Conservation (phyloP, 805 yeast genomes). For the Diddensiella santjacobensis region DNA sequence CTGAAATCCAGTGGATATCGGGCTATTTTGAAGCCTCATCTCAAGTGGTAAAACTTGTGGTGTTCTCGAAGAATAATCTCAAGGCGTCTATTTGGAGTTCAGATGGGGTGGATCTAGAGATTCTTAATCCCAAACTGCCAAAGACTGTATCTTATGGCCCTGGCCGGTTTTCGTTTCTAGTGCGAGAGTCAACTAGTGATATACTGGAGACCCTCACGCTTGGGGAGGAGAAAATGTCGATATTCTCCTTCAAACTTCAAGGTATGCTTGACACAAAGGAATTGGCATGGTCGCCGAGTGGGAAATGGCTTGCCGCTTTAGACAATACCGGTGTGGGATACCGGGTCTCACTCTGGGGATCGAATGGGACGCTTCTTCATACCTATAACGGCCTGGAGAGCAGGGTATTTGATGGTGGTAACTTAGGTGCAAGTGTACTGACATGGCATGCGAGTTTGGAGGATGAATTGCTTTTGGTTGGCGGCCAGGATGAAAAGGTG, state of each 20-base stretch:
- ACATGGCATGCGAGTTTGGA: constrained; percentile 12
- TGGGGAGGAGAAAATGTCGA: background rate
- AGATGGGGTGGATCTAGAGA: constrained; percentile 20
- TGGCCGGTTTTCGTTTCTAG: constrained; percentile 10
- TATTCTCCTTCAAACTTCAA: background rate
- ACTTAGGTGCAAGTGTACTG: constrained; percentile 12
- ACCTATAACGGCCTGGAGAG: constrained; percentile 12
- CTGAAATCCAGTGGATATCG: constrained; percentile 20
- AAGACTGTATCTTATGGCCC: background rate
- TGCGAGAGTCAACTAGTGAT: constrained; percentile 16
- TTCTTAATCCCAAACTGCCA: constrained; percentile 14
- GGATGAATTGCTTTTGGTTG: constrained; percentile 20
- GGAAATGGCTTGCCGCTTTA: constrained; percentile 18
- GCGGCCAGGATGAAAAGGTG: constrained; percentile 19
- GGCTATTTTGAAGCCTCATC: constrained; percentile 1
- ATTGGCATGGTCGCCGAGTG: constrained; percentile 21
- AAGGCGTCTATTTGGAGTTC: constrained; percentile 20
- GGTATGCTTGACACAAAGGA: constrained; percentile 20
- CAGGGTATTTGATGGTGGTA: constrained; percentile 2
- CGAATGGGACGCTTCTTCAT: constrained; percentile 16
- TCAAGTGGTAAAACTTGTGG: constrained; percentile 19
- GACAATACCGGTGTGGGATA: constrained; percentile 21
- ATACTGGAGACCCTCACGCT: constrained; percentile 10
- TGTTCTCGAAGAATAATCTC: constrained; percentile 10
- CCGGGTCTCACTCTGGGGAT: constrained; percentile 17